These are phyloP conservation scores for Pseudozyma flocculosa DNA, from an alignment of 1,284 basidiomycete genomes.

Conservation along the genomic window DNA sequence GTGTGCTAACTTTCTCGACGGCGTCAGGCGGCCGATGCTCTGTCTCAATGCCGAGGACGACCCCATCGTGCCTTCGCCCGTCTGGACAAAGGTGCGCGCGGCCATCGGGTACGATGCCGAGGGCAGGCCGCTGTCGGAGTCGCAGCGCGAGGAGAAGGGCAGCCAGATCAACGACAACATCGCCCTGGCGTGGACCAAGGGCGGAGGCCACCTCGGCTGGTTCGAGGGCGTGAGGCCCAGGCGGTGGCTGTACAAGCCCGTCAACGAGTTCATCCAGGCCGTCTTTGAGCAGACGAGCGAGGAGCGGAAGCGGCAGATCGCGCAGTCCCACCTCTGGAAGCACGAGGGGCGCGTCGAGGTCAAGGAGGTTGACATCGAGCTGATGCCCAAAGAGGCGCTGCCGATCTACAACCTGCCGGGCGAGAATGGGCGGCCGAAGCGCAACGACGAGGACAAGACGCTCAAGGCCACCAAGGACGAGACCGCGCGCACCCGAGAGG, in stretches of 20 bases:
- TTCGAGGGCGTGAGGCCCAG: conserved; percentile 65
- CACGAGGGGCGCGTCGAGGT: conserved; percentile 10
- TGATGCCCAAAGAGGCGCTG: conserved; percentile 37
- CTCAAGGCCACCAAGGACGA: background rate
- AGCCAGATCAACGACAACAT: conserved; percentile 67
- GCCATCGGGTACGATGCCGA: conserved; percentile 32
- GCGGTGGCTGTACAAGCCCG: conserved; percentile 49
- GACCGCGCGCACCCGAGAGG: background rate
- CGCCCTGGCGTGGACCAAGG: conserved; percentile 71
- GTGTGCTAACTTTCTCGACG: conserved; percentile 35
- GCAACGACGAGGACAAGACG: conserved; percentile 14
- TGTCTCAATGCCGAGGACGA: conserved; percentile 88
- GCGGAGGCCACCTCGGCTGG: conserved; percentile 94
- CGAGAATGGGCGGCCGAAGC: conserved; percentile 13
- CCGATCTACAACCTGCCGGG: conserved; percentile 33
- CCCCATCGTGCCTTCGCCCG: conserved; percentile 68
- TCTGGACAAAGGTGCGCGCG: conserved; percentile 23
- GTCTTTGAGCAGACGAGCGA: conserved; percentile 27
- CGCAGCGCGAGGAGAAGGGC: conserved; percentile 62
- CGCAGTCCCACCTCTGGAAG: conserved; percentile 19
- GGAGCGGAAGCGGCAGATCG: conserved; percentile 11
- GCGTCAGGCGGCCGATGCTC: conserved; percentile 62
- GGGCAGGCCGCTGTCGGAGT: conserved; percentile 21
- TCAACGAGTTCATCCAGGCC: conserved; percentile 42
- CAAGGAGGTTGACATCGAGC: conserved; percentile 30